These are phyloP conservation scores for Pyrenophora graminea DNA, from an alignment of 2,329 filamentous ascomycete species.

Conservation along the genomic window DNA sequence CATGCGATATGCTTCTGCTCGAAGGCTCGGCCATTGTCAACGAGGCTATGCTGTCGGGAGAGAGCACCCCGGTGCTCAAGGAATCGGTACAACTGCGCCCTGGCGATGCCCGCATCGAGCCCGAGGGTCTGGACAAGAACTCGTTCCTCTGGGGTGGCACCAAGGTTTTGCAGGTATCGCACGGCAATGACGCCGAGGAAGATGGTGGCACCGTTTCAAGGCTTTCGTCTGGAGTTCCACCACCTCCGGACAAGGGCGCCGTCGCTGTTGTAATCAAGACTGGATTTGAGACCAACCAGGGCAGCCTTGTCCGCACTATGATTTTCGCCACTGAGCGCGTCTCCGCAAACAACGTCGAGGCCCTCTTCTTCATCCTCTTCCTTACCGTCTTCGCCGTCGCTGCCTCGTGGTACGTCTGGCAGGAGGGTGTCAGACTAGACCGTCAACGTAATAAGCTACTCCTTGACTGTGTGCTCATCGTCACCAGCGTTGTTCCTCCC, in stretches of 20 bases:
- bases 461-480: conserved; percentile 94
- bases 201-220: conserved; percentile 61
- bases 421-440: conserved; percentile 90
- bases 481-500: conserved; percentile 97
- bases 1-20: conserved; percentile 94
- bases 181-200: conserved; percentile 78
- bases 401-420: conserved; percentile 98
- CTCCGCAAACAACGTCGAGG: conserved; percentile 96
- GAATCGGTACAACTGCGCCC: conserved; percentile 93
- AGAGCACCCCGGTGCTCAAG: conserved; percentile 95
- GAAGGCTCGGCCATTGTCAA: conserved; percentile 98
- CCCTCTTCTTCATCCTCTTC: conserved; percentile 96
- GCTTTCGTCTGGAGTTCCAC: conserved; percentile 73
- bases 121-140: conserved; percentile 94
- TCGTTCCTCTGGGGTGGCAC: conserved; percentile 95
- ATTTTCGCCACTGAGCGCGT: conserved; percentile 99
- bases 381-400: conserved; percentile 94
- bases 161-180: conserved; percentile 93
- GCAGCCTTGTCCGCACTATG: conserved; percentile 97
- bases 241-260: conserved; percentile 91
- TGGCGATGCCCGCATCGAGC: conserved; percentile 76
- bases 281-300: conserved; percentile 97
- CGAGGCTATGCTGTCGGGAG: conserved; percentile 98
- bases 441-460: conserved; percentile 97
- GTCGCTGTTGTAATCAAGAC: conserved; percentile 96